Base-by-base conservation (phyloP, 108 stramenopile genomes). In the Cyclotella choctawhatcheeana region DNA sequence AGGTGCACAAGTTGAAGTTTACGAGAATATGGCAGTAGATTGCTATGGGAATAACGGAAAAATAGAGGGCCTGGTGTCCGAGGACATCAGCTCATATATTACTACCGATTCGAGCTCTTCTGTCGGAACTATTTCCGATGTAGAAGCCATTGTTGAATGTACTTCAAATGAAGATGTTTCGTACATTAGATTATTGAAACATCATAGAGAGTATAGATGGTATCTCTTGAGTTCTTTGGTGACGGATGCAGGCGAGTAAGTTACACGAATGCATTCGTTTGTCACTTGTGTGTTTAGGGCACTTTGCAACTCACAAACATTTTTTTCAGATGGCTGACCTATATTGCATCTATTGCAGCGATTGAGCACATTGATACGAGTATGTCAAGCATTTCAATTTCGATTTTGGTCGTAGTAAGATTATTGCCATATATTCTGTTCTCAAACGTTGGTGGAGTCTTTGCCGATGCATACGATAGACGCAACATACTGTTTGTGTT, bases 391-490 rank as follows among this genome's bases (percentile, higher is more conserved):
- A 83, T 73, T 22, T 58, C 73, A 3, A 79, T 92, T 30, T 88
- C 88, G 16, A 66, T 86, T 29, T 67, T 93, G 33, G 77, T 93
- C 12, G 62, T 85, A 0, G 50, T 88, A 14, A 73, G 89, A 26
- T 64, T 90, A 5, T n/a, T 90, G 2, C 89, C 92, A n/a, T 84
- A 79, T 55, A 77, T 87, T 21, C 14, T 89, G 10, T 68, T 89
- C 37, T 64, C 74, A 13, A 63, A 85, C n/a, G 45, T 86, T 10
- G 92, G 92, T 4, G 92, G 92, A 27, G 78, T 73, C 17, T 56
- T 93, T 12, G 87, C 92, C 1, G 92, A 93, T 82, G 53, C 65
- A 18, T 61, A 44, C 30, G 92, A 93, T 76, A 79, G 89, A 62
- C 75, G 92, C 10, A 67, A 76, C 18, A 55, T 79, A 5, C 77